Evolutionary conservation across 352 stramenopile species (phyloP).

Genomic region (Globisporangium viniferum): DNA sequence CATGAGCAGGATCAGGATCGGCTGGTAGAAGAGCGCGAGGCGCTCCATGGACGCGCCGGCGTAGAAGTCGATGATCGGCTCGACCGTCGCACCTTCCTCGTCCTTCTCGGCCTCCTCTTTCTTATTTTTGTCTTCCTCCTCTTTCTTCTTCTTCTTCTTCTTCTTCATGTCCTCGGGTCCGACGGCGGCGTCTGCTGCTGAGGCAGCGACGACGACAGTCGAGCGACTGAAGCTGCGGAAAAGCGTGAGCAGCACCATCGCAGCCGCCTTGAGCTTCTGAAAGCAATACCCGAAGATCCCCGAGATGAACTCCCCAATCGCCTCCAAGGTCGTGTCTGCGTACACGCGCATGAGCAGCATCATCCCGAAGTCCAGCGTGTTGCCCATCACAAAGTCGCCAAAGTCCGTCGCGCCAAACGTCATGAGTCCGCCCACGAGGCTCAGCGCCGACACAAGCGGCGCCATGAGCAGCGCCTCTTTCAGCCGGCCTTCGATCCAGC

Average conservation of each 20-base stretch:
- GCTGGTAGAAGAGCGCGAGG: slow-evolving; percentile 92
- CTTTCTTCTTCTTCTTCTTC: slow-evolving; percentile 28
- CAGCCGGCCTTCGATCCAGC: slow-evolving; percentile 88
- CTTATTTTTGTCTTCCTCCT: slow-evolving; percentile 34
- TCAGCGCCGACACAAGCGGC: slow-evolving; percentile 88
- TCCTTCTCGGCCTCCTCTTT: slow-evolving; percentile 38
- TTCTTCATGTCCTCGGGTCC: not conserved
- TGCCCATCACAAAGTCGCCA: slow-evolving; percentile 94
- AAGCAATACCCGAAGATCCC: slow-evolving; percentile 35
- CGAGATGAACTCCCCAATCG: slow-evolving; percentile 62
- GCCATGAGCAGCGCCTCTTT: slow-evolving; percentile 90
- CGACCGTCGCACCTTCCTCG: slow-evolving; percentile 90
- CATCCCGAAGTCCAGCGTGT: slow-evolving; percentile 94
- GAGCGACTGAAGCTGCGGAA: slow-evolving; percentile 59
- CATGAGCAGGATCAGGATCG: slow-evolving; percentile 94
- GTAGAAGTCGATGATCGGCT: slow-evolving; percentile 96
- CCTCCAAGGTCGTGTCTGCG: slow-evolving; percentile 78
- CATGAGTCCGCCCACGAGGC: slow-evolving; percentile 90
- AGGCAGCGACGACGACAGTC: slow-evolving; percentile 20
- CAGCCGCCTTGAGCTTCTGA: slow-evolving; percentile 37
- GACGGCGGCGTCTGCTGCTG: not conserved
- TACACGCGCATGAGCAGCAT: slow-evolving; percentile 94
- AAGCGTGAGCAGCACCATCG: slow-evolving; percentile 28
- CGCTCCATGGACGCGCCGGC: slow-evolving; percentile 90
- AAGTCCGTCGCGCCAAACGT: slow-evolving; percentile 96